A percentile compares a stretch with the other conserved stretches of the same genome.
These are phyloP conservation scores for Phytophthora palmivora DNA, from an alignment of 352 stramenopile genomes.

Conservation along the genomic window DNA sequence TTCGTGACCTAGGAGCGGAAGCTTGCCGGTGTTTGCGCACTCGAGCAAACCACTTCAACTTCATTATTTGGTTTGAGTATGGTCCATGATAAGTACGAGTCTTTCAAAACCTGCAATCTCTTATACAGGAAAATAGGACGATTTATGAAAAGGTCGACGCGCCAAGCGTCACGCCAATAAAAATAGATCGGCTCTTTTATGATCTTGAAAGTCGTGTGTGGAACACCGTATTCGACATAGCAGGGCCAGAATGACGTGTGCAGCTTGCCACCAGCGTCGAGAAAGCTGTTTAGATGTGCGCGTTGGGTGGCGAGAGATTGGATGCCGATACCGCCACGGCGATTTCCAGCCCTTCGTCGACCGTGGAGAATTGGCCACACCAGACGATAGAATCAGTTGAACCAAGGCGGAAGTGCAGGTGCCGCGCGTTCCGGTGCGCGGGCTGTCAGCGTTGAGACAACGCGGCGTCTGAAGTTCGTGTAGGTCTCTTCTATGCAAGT, in stretches of 20 bases:
- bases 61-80: background rate
- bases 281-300: constrained; percentile 14
- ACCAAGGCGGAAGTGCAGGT: too few species aligned
- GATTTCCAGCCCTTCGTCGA: background rate
- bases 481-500: constrained; percentile 17
- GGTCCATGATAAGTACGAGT: background rate
- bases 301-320: constrained; percentile 11
- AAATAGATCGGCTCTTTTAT: constrained; percentile 1
- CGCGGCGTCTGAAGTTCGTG: constrained; percentile 1
- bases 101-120: constrained; percentile 1
- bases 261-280: constrained; percentile 4
- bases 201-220: constrained; percentile 2
- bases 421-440: too few species aligned
- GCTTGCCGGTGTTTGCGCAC: constrained; percentile 6
- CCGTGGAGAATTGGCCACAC: too few species aligned
- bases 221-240: too few species aligned
- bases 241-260: too few species aligned
- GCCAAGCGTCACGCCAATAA: constrained; percentile 17
- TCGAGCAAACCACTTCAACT: constrained; percentile 3
- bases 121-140: background rate
- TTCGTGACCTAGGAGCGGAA: background rate
- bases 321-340: constrained; percentile 4
- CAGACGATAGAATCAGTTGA: too few species aligned
- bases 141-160: constrained; percentile 11
- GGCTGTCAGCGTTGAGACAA: too few species aligned